phyloP scores from a whole-genome alignment of 2,329 filamentous ascomycete species.

The Fusarium palustre region DNA sequence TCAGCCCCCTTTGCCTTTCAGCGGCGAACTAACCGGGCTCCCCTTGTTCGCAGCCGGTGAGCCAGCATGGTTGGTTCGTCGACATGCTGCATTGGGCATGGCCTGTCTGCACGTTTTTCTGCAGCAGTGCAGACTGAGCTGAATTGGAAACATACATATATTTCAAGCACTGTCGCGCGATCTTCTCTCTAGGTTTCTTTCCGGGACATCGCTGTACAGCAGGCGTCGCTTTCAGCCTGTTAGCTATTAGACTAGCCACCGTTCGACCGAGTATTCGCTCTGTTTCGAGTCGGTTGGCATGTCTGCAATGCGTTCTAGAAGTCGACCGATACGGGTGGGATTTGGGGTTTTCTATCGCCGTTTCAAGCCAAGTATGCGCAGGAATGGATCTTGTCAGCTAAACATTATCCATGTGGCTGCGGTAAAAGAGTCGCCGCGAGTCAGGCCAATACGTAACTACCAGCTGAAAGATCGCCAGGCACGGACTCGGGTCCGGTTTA shows the following conservation, averaged over 20 bases:
- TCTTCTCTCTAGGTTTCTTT: slow-evolving; percentile 38
- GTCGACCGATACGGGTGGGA: not conserved
- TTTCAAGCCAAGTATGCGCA: slow-evolving; percentile 16
- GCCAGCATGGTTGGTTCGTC: slow-evolving; percentile 44
- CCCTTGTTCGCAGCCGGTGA: slow-evolving; percentile 27
- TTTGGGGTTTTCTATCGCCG: slow-evolving; percentile 7
- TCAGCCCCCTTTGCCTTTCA: slow-evolving; percentile 13
- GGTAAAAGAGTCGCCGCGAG: slow-evolving; percentile 27
- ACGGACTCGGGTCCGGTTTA: slow-evolving; percentile 37
- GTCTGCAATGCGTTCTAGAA: slow-evolving; percentile 17
- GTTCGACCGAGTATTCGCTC: slow-evolving; percentile 5
- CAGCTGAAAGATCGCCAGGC: slow-evolving; percentile 44
- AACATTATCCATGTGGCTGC: slow-evolving; percentile 20
- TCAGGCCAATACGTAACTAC: slow-evolving; percentile 28
- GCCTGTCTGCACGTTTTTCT: slow-evolving; percentile 35
- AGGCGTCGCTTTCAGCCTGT: slow-evolving; percentile 13
- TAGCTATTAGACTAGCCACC: not conserved
- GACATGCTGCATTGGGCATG: slow-evolving; percentile 44
- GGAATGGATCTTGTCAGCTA: slow-evolving; percentile 1
- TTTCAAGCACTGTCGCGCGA: slow-evolving; percentile 26
- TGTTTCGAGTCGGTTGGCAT: slow-evolving; percentile 1
- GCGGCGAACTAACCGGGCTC: slow-evolving; percentile 18
- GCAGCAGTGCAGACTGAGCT: slow-evolving; percentile 14
- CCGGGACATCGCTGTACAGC: slow-evolving; percentile 4
- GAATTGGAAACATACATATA: slow-evolving; percentile 9